Evolutionary conservation across 441 rosid species (phyloP).

Genomic region (Daphne laureola): DNA sequence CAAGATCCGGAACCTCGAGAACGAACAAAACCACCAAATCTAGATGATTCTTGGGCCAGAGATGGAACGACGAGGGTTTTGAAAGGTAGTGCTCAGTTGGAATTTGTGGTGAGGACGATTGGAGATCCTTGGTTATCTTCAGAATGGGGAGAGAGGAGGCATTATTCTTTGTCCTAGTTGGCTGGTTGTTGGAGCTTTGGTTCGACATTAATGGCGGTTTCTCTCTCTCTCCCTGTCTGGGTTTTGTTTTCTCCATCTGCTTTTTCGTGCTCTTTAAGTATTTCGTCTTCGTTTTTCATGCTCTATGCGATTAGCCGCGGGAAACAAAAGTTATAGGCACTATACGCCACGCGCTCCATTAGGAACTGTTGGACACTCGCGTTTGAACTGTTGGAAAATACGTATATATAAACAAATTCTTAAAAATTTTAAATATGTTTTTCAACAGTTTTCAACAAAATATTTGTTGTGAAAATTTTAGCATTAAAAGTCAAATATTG

Average conservation of each 20-base stretch:
- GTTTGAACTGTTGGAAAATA: no score
- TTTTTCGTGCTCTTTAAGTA: constrained; percentile 5
- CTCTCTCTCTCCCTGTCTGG: constrained; percentile 5
- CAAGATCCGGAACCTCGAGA: neutral
- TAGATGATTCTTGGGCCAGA: neutral
- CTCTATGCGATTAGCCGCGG: constrained; percentile 48
- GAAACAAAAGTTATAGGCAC: constrained; percentile 26
- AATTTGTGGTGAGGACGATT: constrained; percentile 10
- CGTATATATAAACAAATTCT: no score
- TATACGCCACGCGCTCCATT: neutral
- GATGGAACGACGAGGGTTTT: neutral
- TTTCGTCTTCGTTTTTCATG: neutral
- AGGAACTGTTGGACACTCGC: neutral
- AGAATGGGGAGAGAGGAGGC: constrained; percentile 8
- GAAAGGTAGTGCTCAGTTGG: neutral
- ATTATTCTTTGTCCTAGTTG: constrained; percentile 20
- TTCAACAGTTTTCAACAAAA: no score
- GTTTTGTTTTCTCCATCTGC: constrained; percentile 2
- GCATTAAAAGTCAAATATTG: no score
- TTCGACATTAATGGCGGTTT: constrained; percentile 43
- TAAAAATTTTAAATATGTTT: no score
- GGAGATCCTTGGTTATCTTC: constrained; percentile 7
- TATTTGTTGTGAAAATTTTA: no score
- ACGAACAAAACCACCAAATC: constrained; percentile 5
- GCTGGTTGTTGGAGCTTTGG: constrained; percentile 51